A percentile compares a stretch with the other conserved stretches of the same genome.
Conservation (phyloP, 371 early-diverging fungal genomes). For the Rhizopus sp. region DNA sequence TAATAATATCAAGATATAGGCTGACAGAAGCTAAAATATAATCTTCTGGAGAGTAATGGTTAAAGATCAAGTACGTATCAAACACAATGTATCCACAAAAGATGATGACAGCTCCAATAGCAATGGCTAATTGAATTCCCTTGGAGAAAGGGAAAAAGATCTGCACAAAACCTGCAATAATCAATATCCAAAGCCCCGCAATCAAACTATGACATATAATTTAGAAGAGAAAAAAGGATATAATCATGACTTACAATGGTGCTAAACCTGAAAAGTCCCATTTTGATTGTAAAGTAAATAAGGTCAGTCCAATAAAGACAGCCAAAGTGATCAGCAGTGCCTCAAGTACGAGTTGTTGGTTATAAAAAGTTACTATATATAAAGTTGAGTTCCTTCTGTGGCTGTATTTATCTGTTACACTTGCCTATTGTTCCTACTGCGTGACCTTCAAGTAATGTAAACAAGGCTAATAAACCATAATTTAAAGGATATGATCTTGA, state of each 20-base stretch:
- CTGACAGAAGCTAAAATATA: slow-evolving; percentile 76
- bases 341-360: slow-evolving; percentile 64
- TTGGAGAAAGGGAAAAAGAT: slow-evolving; percentile 75
- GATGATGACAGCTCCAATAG: slow-evolving; percentile 62
- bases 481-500: slow-evolving; percentile 70
- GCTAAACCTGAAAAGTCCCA: slow-evolving; percentile 73
- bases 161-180: slow-evolving; percentile 65
- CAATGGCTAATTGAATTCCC: slow-evolving; percentile 63
- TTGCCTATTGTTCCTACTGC: slow-evolving; percentile 65
- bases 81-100: slow-evolving; percentile 78
- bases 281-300: slow-evolving; percentile 77
- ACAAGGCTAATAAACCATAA: slow-evolving; percentile 57
- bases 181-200: slow-evolving; percentile 60
- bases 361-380: slow-evolving; percentile 56
- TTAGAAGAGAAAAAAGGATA: background rate
- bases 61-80: slow-evolving; percentile 73
- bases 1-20: slow-evolving; percentile 81
- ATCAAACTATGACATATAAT: slow-evolving; percentile 42
- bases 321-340: slow-evolving; percentile 75
- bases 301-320: slow-evolving; percentile 71
- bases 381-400: background rate
- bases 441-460: slow-evolving; percentile 73
- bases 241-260: slow-evolving; percentile 46
- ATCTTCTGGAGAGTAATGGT: slow-evolving; percentile 73
- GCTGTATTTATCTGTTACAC: slow-evolving; percentile 21